phyloP scores from a whole-genome alignment of 257 asterid genomes.

The Solanum pennellii region DNA sequence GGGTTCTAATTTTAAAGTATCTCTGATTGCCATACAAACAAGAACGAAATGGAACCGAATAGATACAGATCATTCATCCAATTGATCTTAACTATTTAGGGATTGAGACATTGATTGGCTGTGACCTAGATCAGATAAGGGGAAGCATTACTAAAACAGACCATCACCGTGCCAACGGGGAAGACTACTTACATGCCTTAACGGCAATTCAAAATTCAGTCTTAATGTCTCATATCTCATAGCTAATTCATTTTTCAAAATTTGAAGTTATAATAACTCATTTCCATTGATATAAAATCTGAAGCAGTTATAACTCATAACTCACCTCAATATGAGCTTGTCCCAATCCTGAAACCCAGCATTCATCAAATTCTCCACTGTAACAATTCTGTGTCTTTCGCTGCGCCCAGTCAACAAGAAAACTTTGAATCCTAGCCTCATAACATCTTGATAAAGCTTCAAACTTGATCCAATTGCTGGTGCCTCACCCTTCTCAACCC shows the following conservation, averaged over 20 bases:
- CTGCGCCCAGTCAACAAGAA: constrained; percentile 67
- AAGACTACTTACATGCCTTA: background rate
- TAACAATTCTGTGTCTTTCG: constrained; percentile 44
- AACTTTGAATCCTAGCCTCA: constrained; percentile 46
- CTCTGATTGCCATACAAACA: background rate
- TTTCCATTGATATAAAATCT: background rate
- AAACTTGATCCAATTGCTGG: constrained; percentile 47
- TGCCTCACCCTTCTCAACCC: constrained; percentile 76
- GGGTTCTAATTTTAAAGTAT: background rate
- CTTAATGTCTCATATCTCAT: background rate
- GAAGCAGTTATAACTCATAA: background rate
- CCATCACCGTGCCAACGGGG: background rate
- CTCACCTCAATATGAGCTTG: constrained; percentile 66
- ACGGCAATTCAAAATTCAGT: background rate
- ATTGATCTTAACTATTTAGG: background rate
- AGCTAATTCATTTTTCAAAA: background rate
- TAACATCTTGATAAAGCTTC: constrained; percentile 58
- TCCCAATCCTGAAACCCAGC: constrained; percentile 71
- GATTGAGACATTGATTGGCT: background rate
- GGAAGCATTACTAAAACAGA: background rate
- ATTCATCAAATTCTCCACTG: constrained; percentile 47
- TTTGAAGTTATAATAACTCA: background rate
- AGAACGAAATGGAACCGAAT: background rate
- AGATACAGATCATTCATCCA: background rate
- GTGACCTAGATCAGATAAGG: background rate